phyloP scores from a whole-genome alignment of 805 yeast species.

The Teunomyces funiuensis region DNA sequence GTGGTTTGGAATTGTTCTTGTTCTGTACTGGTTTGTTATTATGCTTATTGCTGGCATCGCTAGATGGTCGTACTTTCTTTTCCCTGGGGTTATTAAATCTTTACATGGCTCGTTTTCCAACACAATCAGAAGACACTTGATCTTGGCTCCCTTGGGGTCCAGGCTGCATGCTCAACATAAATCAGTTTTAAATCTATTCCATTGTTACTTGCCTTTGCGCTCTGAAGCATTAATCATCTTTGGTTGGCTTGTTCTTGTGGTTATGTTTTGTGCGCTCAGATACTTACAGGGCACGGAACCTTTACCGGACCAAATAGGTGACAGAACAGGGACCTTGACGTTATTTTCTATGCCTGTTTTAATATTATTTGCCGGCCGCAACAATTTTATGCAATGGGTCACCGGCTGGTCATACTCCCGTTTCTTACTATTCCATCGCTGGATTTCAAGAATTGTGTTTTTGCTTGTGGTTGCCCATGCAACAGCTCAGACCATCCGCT shows the following conservation, averaged over 20 bases:
- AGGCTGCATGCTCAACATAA: slow-evolving; percentile 12
- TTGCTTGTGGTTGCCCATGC: slow-evolving; percentile 14
- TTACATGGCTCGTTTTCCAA: slow-evolving; percentile 19
- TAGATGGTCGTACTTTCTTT: slow-evolving; percentile 23
- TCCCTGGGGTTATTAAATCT: slow-evolving; percentile 18
- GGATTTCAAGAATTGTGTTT: slow-evolving; percentile 19
- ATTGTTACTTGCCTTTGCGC: slow-evolving; percentile 24
- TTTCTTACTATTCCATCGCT: slow-evolving; percentile 44
- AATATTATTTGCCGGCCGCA: slow-evolving; percentile 60
- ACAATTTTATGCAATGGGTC: slow-evolving; percentile 54
- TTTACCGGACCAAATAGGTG: slow-evolving; percentile 33
- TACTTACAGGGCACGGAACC: slow-evolving; percentile 7
- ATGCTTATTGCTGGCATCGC: slow-evolving; percentile 31
- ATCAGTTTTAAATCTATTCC: not conserved
- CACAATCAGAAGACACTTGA: slow-evolving; percentile 16
- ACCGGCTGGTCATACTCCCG: slow-evolving; percentile 58
- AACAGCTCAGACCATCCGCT: slow-evolving; percentile 47
- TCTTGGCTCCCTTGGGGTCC: slow-evolving; percentile 18
- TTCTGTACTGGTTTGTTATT: slow-evolving; percentile 40
- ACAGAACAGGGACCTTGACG: slow-evolving; percentile 51
- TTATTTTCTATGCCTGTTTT: slow-evolving; percentile 50
- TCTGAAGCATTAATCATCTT: slow-evolving; percentile 22
- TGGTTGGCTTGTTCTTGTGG: slow-evolving; percentile 21
- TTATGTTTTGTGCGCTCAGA: slow-evolving; percentile 11
- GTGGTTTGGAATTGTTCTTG: slow-evolving; percentile 33